Evolutionary conservation across 345 rosid species (phyloP), one percentile per base, ranked within the genome.

Genomic region (Citrus inodora): DNA sequence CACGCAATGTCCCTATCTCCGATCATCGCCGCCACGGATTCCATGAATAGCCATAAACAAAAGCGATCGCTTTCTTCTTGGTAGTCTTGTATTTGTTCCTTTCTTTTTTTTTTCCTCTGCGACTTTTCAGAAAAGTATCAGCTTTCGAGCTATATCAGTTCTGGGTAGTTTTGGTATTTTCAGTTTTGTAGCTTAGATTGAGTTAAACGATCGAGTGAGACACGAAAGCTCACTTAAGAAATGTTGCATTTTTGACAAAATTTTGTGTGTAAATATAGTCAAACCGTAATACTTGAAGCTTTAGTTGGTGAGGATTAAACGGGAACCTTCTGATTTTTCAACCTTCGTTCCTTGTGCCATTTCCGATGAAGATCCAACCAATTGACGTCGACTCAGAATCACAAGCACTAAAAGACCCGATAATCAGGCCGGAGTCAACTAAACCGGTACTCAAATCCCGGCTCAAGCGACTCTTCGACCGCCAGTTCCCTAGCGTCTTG

Each of bases 361-460:
- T 82, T 80, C 88, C 85, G 78, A 91, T 91, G 89, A 92, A 92
- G 92, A 86, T 92, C 87, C 90, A 90, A 63, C 97, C 97, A 33
- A 83, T 89, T 63, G 91, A 90, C 78, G 80, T 83, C 79, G 87
- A 88, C 70, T 81, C 83, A 24, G 80, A 71, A 32, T 80, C 83
- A 24, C 81, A 71, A 32, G 61, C 82, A 21, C 78, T 74, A 10
- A 76, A 74, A 11, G 88, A 85, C 64, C 66, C 69, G 37, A 38
- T 82, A 56, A 73, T 61, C 63, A 81, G 90, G 72, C 53, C 85
- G 11, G 97, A 92, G 53, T 48, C 80, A 46, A 81, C 75, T 27
- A 92, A 92, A 83, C 93, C 90, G 38, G 91, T 90, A 14, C 85
- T 89, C 72, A 92, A 86, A 84, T 88, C 93, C 56, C 87, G 91